These are phyloP conservation scores for Suhomyces kilbournensis DNA, from an alignment of 805 yeast species.

Conservation along the genomic window DNA sequence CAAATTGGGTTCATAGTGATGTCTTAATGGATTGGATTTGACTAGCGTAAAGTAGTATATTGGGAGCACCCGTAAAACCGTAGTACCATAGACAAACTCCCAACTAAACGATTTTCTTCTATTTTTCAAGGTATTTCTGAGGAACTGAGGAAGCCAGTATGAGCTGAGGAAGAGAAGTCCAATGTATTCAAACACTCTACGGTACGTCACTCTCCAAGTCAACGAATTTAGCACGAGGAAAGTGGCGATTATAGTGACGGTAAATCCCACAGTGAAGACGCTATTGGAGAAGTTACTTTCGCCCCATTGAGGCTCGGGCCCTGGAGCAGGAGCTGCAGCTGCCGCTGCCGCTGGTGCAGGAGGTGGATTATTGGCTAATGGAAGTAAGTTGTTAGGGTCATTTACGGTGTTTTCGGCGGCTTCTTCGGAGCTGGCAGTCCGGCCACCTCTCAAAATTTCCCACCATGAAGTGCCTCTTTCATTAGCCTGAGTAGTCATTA, in stretches of 20 bases:
- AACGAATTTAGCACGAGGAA: constrained; percentile 52
- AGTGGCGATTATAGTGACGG: constrained; percentile 33
- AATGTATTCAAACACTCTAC: constrained; percentile 57
- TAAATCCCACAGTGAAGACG: constrained; percentile 25
- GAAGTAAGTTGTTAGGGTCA: constrained; percentile 1
- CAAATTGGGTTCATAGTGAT: constrained; percentile 56
- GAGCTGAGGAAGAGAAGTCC: constrained; percentile 56
- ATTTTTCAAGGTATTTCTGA: constrained; percentile 70
- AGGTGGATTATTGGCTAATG: constrained; percentile 30
- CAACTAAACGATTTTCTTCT: constrained; percentile 61
- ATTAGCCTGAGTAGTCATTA: constrained; percentile 67
- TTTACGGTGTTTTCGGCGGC: constrained; percentile 40
- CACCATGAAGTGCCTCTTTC: constrained; percentile 66
- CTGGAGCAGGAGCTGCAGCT: constrained; percentile 7
- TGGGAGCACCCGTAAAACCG: constrained; percentile 62
- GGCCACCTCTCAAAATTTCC: constrained; percentile 61
- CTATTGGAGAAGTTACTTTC: constrained; percentile 23
- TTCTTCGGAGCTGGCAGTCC: constrained; percentile 32
- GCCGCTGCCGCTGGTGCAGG: constrained; percentile 10
- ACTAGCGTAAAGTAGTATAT: constrained; percentile 56
- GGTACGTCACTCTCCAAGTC: constrained; percentile 58
- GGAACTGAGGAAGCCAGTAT: constrained; percentile 86
- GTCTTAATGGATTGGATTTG: constrained; percentile 63
- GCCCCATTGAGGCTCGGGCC: constrained; percentile 12
- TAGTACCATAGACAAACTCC: constrained; percentile 72